Base-by-base conservation (phyloP, 306 rosid genomes). In the Potentilla sterilis region DNA sequence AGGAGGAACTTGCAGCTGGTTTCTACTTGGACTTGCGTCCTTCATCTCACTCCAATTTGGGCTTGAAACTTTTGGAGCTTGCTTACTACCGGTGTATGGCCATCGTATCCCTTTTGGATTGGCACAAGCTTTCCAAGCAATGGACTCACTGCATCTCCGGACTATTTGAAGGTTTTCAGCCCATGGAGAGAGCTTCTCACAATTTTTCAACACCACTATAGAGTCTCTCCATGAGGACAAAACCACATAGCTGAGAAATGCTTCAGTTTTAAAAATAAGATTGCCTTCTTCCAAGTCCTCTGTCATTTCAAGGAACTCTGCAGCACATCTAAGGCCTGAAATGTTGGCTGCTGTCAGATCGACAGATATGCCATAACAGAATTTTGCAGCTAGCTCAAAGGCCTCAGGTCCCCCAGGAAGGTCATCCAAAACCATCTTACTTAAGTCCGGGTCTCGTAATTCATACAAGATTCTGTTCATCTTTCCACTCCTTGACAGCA, bases 51-150 rank as follows among this genome's bases (percentile, higher is more conserved):
- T 89, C 98, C 96, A 96, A 73, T 76, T 92, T 6, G 97, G 98
- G 75, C 94, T 92, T 2, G 94, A 83, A 81, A 64, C 85, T 49
- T 87, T 90, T 21, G 40, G 21, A 63, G 79, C 81, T 51, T 87
- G 80, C 80, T 83, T 90, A n/a, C 98, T 90, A 16, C 97, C 96
- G 0, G 99, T 96, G 77, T 92, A 96, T 6, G 99, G 81, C 99
- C 99, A 92, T 78, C 84, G 85, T 78, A 96, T 90, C 41, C 99
- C 99, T 80, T 90, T 96, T 6, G 99, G 99, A 85, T 92, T 96
- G 4, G 99, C 97, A 79, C 99, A 96, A 46, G 99, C 98, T 72
- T 96, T 96, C 98, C 98, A 96, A 42, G 99, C 98, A 24, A 96
- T 96, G 37, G 99, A 96, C 83, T 96, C 99, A 8, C 98, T 90